Conservation (phyloP, 768 basidiomycete genomes). For the Melanogaster broomeanus region DNA sequence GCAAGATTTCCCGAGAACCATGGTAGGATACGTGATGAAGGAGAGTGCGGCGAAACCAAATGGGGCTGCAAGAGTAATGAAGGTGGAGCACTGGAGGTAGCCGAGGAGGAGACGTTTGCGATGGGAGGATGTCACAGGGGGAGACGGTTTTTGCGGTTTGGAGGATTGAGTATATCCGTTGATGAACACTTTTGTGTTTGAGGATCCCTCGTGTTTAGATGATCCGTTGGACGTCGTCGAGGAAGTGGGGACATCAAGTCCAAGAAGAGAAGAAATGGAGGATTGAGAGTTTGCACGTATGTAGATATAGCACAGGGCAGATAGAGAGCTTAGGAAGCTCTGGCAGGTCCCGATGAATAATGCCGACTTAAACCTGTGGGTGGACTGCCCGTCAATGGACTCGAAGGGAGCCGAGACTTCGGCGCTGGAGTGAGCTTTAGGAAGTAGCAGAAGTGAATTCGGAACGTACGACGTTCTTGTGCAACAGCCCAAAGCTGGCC, state of each 20-base stretch:
- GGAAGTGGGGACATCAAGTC: conserved; percentile 46
- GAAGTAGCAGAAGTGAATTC: background rate
- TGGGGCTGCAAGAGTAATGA: conserved; percentile 90
- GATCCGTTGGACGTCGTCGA: conserved; percentile 17
- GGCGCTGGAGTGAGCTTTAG: conserved; percentile 1
- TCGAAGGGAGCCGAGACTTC: conserved; percentile 85
- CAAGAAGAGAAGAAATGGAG: conserved; percentile 58
- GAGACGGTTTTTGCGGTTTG: conserved; percentile 24
- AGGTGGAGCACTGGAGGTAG: conserved; percentile 82
- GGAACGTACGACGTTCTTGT: conserved; percentile 82
- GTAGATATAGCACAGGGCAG: conserved; percentile 75
- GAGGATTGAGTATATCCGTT: conserved; percentile 33
- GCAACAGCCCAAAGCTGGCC: conserved; percentile 85
- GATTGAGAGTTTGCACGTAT: conserved; percentile 56
- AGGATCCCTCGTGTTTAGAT: conserved; percentile 26
- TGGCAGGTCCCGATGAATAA: conserved; percentile 86
- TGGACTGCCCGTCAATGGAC: conserved; percentile 58
- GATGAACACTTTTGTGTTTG: conserved; percentile 36
- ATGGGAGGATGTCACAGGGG: conserved; percentile 35
- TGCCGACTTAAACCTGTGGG: conserved; percentile 81
- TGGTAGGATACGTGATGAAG: conserved; percentile 97
- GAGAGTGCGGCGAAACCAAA: conserved; percentile 95
- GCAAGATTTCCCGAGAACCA: conserved; percentile 98
- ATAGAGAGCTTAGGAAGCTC: conserved; percentile 73
- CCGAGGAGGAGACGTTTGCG: conserved; percentile 58